Evolutionary conservation across 495 filamentous ascomycete species (phyloP), one percentile per base, ranked within the genome.

Genomic region (Umbilicaria muhlenbergii): DNA sequence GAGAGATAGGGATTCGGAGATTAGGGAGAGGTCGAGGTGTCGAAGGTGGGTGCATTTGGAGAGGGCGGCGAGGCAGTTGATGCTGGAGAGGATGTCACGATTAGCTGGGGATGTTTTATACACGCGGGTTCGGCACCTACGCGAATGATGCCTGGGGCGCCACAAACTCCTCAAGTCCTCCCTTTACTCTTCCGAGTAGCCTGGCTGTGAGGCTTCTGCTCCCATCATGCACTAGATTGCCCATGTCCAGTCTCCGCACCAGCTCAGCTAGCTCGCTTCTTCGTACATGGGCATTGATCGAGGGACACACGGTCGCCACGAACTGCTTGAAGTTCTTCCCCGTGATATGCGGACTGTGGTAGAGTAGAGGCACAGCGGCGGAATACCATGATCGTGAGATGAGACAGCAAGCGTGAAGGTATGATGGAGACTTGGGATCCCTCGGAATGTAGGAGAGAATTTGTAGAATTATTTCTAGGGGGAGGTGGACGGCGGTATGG

Each of bases 111-210:
- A 21, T n/a, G 32, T n/a, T 35, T 45, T 32, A 21, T 32, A 36
- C 32, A 33, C 41, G 39, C 21, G 21, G n/a, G 17, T 44, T 31
- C 35, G 33, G 38, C 0, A 59, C 66, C 42, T 50, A 69, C 67
- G 69, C 66, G 51, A 86, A 86, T 11, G 69, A 70, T 2, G 75
- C 65, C 37, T 74, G 75, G 0, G 81, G 81, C 12, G 81, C 81
- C 32, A 74, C 58, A 51, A 86, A 81, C 28, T 62, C 60, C 38
- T 75, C 69, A 8, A 86, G 57, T 15, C 63, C 68, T 16, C 53
- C 58, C 43, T 80, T 79, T 11, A 75, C 63, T 15, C 75, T 58
- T 4, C 73, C 71, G 15, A 86, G 53, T 11, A 86, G 55, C 33
- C 79, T 65, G 15, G 80, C 78, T 2, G 78, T 83, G 17, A 73